A percentile compares a stretch with the other conserved stretches of the same genome.
Evolutionary conservation across 495 filamentous ascomycete species (phyloP).

Genomic region (Glonium stellatum): DNA sequence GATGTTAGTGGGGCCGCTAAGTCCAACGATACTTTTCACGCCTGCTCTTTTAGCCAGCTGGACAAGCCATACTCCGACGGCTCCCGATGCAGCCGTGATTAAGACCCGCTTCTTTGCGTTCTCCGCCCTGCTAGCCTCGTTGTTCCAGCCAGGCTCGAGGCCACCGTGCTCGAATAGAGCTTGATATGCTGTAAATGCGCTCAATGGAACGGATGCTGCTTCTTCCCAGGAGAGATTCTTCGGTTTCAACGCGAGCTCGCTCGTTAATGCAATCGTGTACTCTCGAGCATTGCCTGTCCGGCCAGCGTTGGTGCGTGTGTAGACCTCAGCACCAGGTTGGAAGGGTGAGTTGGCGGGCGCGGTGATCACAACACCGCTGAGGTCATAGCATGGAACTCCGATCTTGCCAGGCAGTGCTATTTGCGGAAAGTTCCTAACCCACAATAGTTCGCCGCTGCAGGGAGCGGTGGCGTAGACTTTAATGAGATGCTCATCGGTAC

Average conservation of each 20-base stretch:
- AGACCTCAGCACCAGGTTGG: conserved; percentile 45
- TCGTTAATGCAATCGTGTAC: conserved; percentile 45
- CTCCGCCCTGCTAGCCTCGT: conserved; percentile 22
- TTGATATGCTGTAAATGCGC: conserved; percentile 50
- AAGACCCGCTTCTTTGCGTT: conserved; percentile 39
- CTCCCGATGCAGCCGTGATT: conserved; percentile 44
- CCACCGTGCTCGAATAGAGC: conserved; percentile 49
- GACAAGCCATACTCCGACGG: conserved; percentile 49
- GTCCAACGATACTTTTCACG: conserved; percentile 36
- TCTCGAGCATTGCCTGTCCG: conserved; percentile 46
- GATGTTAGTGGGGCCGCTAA: conserved; percentile 35
- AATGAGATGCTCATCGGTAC: conserved; percentile 47
- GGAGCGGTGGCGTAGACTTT: conserved; percentile 50
- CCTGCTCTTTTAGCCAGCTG: conserved; percentile 46
- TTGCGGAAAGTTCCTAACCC: conserved; percentile 40
- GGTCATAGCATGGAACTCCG: conserved; percentile 48
- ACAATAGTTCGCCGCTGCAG: conserved; percentile 49
- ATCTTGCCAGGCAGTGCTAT: conserved; percentile 35
- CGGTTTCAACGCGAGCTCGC: conserved; percentile 47
- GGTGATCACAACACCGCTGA: conserved; percentile 47
- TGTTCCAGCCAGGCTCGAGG: conserved; percentile 9
- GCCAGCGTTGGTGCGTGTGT: conserved; percentile 41
- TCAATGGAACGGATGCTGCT: conserved; percentile 46
- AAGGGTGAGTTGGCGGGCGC: conserved; percentile 45
- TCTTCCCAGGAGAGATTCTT: conserved; percentile 42